Base-by-base conservation (phyloP, 495 filamentous ascomycete species). In the Xylaria venustula region DNA sequence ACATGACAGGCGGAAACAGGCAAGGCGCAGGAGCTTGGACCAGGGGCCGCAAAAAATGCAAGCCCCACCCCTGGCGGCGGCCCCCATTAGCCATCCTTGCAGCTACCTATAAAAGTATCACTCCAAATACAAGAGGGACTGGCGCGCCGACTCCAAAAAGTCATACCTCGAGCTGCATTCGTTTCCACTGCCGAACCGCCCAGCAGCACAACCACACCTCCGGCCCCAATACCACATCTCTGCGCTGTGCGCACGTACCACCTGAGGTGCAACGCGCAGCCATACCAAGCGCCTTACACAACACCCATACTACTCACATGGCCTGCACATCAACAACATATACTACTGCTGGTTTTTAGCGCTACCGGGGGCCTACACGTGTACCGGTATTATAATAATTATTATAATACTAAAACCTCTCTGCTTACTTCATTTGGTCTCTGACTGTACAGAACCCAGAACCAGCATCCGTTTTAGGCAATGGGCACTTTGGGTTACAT, bases 101-200 rank as follows among this genome's bases (percentile, higher is more conserved):
- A 56, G 20, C 51, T 57, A 62, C 60, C 60, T 62, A 62, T 62
- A 62, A 62, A 62, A 62, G 60, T 62, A 62, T 62, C 60, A 62
- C 30, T 62, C 60, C 60, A 62, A 62, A 62, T 62, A 62, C 60
- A 62, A 62, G 60, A 62, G 60, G 60, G 52, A 55, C 60, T 52
- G 45, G 45, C 51, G 60, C 60, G 60, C 60, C 60, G 60, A 62
- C 52, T 62, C 60, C 52, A 49, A 62, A 61, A 62, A 57, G 44
- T 57, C 49, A 56, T 53, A 62, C 60, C 59, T 57, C 50, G 52
- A 57, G 52, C 60, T 62, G 60, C 60, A 62, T 62, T 44, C 60
- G 60, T 57, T 62, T 54, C 60, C 60, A 62, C 60, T 62, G 52
- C 60, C 60, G 42, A 42, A 32, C 41, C 36, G 47, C 34, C 46